Percentiles rank a stretch among this genome's conserved stretches.
Conservation (phyloP, 345 rosid genomes). For the Stellera chamaejasme region DNA sequence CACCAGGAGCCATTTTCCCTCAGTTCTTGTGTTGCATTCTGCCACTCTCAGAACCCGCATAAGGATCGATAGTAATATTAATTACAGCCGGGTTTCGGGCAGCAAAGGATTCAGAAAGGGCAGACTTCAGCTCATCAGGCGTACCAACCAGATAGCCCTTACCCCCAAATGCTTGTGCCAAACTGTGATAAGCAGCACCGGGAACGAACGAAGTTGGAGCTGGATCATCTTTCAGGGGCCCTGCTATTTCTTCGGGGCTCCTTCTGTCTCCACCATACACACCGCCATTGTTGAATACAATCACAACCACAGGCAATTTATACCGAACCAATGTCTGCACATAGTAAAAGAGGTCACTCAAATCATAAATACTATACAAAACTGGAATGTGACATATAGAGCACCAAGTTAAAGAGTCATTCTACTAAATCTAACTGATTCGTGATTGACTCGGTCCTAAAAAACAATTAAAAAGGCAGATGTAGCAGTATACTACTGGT, state of each 20-base stretch:
- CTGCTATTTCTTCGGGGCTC: conserved; percentile 67
- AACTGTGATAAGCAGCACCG: conserved; percentile 66
- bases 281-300: conserved; percentile 97
- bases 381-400: not conserved
- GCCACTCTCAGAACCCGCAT: conserved; percentile 95
- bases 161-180: conserved; percentile 92
- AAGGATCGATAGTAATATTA: conserved; percentile 76
- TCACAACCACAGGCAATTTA: conserved; percentile 80
- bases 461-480: too few relatives aligned
- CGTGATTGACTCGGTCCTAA: too few relatives aligned
- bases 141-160: conserved; percentile 79
- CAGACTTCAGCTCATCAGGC: conserved; percentile 73
- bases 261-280: conserved; percentile 97
- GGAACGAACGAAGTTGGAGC: conserved; percentile 98
- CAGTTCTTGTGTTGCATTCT: conserved; percentile 94
- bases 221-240: conserved; percentile 85
- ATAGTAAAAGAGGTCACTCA: conserved; percentile 5
- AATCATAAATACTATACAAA: not conserved
- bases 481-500: too few relatives aligned
- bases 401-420: too few relatives aligned
- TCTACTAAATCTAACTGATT: too few relatives aligned
- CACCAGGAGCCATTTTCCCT: conserved; percentile 2
- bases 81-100: conserved; percentile 76
- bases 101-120: conserved; percentile 68
- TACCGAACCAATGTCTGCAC: conserved; percentile 90